These are phyloP conservation scores for Mucor plumbeus DNA, from an alignment of 371 early-diverging fungal species.

Conservation along the genomic window DNA sequence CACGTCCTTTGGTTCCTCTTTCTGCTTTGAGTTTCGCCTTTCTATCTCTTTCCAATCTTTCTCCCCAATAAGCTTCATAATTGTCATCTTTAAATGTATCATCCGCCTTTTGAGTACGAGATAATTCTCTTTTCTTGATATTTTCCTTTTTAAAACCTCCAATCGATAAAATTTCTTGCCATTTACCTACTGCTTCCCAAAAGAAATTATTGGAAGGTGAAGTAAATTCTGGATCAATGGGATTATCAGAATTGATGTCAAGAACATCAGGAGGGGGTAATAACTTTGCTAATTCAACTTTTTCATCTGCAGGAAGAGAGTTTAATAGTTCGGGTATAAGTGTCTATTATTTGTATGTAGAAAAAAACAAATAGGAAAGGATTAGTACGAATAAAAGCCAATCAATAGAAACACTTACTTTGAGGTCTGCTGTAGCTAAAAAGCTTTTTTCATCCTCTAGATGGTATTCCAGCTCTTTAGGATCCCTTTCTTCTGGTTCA, in stretches of 20 bases:
- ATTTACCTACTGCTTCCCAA: slow-evolving; percentile 9
- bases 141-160: not conserved
- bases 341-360: not conserved
- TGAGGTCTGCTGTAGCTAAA: not conserved
- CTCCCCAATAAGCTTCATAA: slow-evolving; percentile 28
- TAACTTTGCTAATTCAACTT: not conserved
- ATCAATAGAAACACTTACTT: not conserved
- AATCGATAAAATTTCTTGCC: not conserved
- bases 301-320: not conserved
- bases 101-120: not conserved
- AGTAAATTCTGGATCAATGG: not conserved
- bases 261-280: not conserved
- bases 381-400: not conserved
- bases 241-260: not conserved
- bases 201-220: not conserved
- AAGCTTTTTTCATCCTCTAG: not conserved
- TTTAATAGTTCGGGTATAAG: not conserved
- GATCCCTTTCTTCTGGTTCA: not conserved
- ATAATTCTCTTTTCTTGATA: not conserved
- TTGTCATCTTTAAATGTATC: slow-evolving; percentile 20
- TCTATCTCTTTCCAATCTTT: slow-evolving; percentile 8
- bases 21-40: not conserved
- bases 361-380: not conserved
- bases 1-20: not conserved
- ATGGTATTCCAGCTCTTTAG: not conserved